Evolutionary conservation across 192 early-diverging fungal species (phyloP).

Genomic region (Geranomyces michiganensis): DNA sequence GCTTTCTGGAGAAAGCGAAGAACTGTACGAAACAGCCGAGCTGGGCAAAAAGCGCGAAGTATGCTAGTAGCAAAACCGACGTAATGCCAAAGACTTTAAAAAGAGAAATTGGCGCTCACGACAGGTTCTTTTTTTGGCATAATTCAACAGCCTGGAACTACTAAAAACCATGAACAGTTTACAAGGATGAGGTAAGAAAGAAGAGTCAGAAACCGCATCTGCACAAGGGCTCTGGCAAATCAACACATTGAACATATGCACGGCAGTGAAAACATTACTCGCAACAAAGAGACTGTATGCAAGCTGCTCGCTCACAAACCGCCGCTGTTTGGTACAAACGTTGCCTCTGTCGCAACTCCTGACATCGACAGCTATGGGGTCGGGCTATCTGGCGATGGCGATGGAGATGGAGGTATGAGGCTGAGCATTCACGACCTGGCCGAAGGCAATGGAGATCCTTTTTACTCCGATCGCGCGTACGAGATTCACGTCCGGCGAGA

Average conservation of each 20-base stretch:
- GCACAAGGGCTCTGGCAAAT: too few species aligned
- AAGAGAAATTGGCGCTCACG: too few species aligned
- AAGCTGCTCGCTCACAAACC: conserved; percentile 1
- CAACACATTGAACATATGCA: too few species aligned
- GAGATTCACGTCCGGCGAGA: conserved; percentile 4
- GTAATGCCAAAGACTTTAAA: too few species aligned
- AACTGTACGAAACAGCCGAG: conserved; percentile 3
- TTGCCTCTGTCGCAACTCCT: not conserved
- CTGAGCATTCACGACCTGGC: not conserved
- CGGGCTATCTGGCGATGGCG: not conserved
- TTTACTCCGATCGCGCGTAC: not conserved
- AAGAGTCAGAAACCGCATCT: too few species aligned
- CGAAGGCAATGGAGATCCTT: not conserved
- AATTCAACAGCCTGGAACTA: not conserved
- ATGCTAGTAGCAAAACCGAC: too few species aligned
- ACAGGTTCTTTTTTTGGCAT: too few species aligned
- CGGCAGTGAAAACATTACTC: not conserved
- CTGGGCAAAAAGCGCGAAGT: conserved; percentile 8
- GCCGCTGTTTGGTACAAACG: not conserved
- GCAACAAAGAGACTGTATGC: conserved; percentile 18
- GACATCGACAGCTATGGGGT: not conserved
- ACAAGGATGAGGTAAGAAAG: not conserved
- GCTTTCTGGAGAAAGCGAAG: conserved; percentile 1
- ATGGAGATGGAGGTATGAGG: not conserved
- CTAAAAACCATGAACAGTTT: not conserved